These are phyloP conservation scores for Thraustotheca clavata DNA, from an alignment of 352 stramenopile genomes.

Conservation along the genomic window DNA sequence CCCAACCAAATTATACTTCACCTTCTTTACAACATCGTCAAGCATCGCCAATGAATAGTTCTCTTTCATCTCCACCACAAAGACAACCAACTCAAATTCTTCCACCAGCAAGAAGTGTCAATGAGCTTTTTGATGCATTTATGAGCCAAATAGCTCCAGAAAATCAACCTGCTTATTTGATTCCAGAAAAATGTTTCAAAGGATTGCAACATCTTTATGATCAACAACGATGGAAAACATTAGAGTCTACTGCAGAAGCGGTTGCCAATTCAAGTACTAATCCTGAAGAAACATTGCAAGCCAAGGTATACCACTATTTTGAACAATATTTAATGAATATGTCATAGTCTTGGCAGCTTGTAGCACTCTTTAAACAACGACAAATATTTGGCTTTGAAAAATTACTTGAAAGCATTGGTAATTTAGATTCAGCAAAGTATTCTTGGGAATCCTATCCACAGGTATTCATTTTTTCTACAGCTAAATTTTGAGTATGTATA, in stretches of 20 bases:
- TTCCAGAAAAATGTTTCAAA: constrained; percentile 37
- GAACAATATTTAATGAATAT: too few relatives aligned
- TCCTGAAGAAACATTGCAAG: too few relatives aligned
- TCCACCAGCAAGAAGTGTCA: constrained; percentile 27
- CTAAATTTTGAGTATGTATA: background rate
- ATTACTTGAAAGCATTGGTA: constrained; percentile 52
- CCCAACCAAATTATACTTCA: constrained; percentile 19
- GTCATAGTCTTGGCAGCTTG: constrained; percentile 64
- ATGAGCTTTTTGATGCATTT: constrained; percentile 62
- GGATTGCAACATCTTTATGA: constrained; percentile 48
- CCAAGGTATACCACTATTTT: too few relatives aligned
- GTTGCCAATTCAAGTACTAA: background rate
- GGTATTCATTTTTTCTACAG: background rate
- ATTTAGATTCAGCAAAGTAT: constrained; percentile 41
- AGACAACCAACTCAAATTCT: constrained; percentile 23
- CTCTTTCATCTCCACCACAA: constrained; percentile 18
- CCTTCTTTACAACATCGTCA: constrained; percentile 10
- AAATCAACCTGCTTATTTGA: background rate
- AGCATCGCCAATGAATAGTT: constrained; percentile 20
- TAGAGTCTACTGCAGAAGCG: constrained; percentile 49
- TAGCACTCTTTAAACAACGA: constrained; percentile 64
- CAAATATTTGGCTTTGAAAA: constrained; percentile 49
- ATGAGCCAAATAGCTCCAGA: constrained; percentile 41
- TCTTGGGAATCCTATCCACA: constrained; percentile 1
- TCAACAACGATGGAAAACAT: constrained; percentile 60